A percentile compares a stretch with the other conserved stretches of the same genome.
Evolutionary conservation across 1,284 basidiomycete genomes (phyloP).

Genomic region (Peniophora sp.): DNA sequence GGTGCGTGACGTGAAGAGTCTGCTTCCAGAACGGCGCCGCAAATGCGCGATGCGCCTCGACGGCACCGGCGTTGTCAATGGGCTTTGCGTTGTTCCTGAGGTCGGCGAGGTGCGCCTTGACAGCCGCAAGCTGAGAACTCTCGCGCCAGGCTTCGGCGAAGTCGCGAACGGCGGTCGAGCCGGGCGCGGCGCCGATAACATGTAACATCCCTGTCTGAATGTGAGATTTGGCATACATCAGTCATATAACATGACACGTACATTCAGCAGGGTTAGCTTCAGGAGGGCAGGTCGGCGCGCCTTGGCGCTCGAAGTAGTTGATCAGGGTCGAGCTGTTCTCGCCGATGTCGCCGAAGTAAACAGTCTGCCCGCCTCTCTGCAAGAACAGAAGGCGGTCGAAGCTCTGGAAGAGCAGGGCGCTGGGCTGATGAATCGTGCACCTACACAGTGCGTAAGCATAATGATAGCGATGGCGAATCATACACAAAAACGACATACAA

Average conservation of each 20-base stretch:
- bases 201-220: slow-evolving; percentile 49
- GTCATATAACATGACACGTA: slow-evolving; percentile 20
- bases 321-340: slow-evolving; percentile 10
- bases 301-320: slow-evolving; percentile 29
- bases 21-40: neutral
- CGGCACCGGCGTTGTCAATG: neutral
- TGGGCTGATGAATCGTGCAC: slow-evolving; percentile 1
- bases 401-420: neutral
- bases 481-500: neutral
- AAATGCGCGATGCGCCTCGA: neutral
- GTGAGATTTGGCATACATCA: slow-evolving; percentile 28
- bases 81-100: neutral
- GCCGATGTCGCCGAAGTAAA: neutral
- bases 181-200: slow-evolving; percentile 29
- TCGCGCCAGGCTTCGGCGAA: neutral
- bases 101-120: neutral
- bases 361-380: slow-evolving; percentile 9
- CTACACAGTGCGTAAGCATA: too few species aligned
- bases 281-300: slow-evolving; percentile 44
- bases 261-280: slow-evolving; percentile 44
- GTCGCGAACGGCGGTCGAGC: neutral
- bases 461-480: too few species aligned
- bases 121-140: neutral
- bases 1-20: neutral
- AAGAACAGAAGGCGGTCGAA: slow-evolving; percentile 14